Evolutionary conservation across 208 protist species (phyloP).

Genomic region (Leishmania braziliensis): DNA sequence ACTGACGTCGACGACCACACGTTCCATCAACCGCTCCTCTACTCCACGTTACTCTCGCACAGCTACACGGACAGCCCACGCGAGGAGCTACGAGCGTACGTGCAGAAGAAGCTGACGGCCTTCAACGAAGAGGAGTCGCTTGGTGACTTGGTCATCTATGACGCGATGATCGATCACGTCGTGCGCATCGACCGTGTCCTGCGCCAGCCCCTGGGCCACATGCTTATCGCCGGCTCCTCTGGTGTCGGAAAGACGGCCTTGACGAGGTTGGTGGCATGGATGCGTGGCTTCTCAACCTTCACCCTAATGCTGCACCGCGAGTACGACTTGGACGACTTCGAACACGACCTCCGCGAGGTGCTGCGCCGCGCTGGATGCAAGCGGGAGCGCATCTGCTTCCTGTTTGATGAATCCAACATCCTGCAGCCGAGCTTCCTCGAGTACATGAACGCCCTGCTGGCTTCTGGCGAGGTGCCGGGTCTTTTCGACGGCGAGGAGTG

Average conservation of each 20-base stretch:
- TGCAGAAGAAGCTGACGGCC: conserved; percentile 89
- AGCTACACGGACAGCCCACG: conserved; percentile 91
- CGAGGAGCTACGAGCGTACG: conserved; percentile 88
- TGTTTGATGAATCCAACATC: conserved; percentile 99
- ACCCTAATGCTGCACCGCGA: conserved; percentile 96
- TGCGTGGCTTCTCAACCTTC: conserved; percentile 96
- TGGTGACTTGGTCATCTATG: conserved; percentile 97
- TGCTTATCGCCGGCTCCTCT: conserved; percentile 96
- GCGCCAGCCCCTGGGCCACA: conserved; percentile 97
- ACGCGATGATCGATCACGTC: conserved; percentile 98
- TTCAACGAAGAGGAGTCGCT: conserved; percentile 97
- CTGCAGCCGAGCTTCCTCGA: conserved; percentile 98
- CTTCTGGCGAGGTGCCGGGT: conserved; percentile 98
- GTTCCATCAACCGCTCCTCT: conserved; percentile 95
- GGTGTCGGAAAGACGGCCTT: conserved; percentile 99
- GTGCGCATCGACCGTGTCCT: conserved; percentile 99
- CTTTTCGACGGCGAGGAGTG: conserved; percentile 99
- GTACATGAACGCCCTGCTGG: conserved; percentile 99
- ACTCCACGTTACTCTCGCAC: conserved; percentile 94
- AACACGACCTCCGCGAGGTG: conserved; percentile 97
- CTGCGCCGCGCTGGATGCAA: conserved; percentile 96
- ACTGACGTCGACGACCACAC: conserved; percentile 45
- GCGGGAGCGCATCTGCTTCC: conserved; percentile 98
- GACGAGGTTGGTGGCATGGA: conserved; percentile 98
- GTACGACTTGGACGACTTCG: conserved; percentile 98